These are phyloP conservation scores for Luffa acutangula DNA, from an alignment of 306 rosid species.

Conservation along the genomic window DNA sequence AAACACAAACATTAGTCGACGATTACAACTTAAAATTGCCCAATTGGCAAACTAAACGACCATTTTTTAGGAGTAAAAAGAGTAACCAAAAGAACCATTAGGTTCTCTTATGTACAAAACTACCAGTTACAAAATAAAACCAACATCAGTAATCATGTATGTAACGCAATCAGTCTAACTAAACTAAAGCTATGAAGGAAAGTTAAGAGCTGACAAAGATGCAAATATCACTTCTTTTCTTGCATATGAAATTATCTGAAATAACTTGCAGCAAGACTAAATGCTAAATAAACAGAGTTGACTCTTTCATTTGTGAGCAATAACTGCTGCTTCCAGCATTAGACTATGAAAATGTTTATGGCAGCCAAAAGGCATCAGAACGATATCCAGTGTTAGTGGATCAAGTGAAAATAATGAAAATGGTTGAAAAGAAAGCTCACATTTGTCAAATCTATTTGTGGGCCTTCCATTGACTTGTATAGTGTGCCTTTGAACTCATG, in stretches of 20 bases:
- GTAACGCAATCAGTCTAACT: neutral
- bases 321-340: neutral
- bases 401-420: conserved; percentile 5
- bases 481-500: conserved; percentile 86
- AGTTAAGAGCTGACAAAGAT: neutral
- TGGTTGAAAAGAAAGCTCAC: conserved; percentile 36
- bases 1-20: neutral
- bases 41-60: neutral
- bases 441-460: conserved; percentile 71
- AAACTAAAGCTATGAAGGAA: neutral
- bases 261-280: neutral
- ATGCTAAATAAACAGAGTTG: neutral
- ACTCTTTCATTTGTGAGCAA: neutral
- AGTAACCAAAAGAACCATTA: neutral
- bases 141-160: neutral
- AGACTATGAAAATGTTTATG: neutral
- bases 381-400: neutral
- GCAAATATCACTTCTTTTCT: neutral
- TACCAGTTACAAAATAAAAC: neutral
- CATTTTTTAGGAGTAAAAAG: neutral
- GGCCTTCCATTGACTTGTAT: conserved; percentile 97
- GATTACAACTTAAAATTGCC: neutral
- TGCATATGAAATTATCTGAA: neutral
- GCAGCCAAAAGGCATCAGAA: neutral
- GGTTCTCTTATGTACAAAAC: neutral